Evolutionary conservation across 202 grass and related monocot species (phyloP), one percentile per base, ranked within the genome.

Genomic region (Schoenoplectus triqueter): DNA sequence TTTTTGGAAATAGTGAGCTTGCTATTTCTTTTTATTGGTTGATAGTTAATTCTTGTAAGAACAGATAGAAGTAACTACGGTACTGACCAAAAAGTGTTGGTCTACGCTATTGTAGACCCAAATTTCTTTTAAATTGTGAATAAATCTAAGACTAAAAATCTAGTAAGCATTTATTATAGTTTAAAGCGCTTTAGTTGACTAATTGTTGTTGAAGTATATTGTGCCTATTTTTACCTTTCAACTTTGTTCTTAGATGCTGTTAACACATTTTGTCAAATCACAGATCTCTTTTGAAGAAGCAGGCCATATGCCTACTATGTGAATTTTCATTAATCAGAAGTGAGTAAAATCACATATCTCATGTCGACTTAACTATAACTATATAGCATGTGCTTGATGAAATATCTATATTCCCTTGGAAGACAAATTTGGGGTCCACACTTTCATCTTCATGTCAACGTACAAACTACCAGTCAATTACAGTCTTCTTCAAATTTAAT

Each of bases 371-470:
- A 66, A 66, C 8, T 63, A 52, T 52, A 9, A 31, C 31, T 49
- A 5, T 49, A 49, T 59, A 59, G 51, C 51, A 57, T 56, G 49
- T 77, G 22, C 73, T 76, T 55, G 20, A 11, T 1, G 72, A 17
- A 42, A n/a, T 71, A 3, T 52, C 19, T 66, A 9, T 66, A 31
- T 66, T 60, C 52, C 39, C 60, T 44, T 22, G 7, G 46, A n/a
- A 39, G 22, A 78, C 54, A 78, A 57, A 78, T 78, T 78, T 78
- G 55, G 74, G 42, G 17, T 78, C 50, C 54, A 17, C 13, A 60
- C 31, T 4, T 78, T 41, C 13, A 56, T 56, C 54, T 18, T 78
- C 54, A 60, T 17, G 74, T 78, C 74, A 60, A 60, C 9, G 22
- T 60, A 55, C 74, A 17, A 10, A 60, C 54, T 78, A 54, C 31